These are phyloP conservation scores for Colletotrichum phormii DNA, from an alignment of 2,329 filamentous ascomycete species.

Conservation along the genomic window DNA sequence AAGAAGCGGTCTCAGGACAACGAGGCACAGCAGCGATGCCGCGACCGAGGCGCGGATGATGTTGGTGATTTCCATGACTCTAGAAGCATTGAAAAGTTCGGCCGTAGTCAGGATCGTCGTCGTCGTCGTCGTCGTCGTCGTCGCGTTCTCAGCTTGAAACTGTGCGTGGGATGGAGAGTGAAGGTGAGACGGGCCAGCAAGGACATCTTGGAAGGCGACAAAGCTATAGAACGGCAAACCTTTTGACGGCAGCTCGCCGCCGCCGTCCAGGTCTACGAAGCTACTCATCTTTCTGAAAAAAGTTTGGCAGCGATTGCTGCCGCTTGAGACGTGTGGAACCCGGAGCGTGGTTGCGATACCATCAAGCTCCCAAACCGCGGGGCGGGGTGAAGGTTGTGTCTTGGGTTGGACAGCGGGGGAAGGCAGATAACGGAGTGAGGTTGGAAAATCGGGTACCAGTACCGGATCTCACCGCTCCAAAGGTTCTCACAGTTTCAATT, in stretches of 20 bases:
- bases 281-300: constrained; percentile 8
- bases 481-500: constrained; percentile 1
- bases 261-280: constrained; percentile 14
- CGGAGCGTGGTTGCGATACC: constrained; percentile 14
- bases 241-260: neutral
- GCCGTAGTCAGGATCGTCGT: neutral
- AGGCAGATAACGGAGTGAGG: neutral
- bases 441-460: neutral
- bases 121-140: no score
- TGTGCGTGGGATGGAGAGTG: neutral
- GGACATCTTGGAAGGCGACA: constrained; percentile 25
- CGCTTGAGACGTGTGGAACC: constrained; percentile 7
- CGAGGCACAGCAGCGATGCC: constrained; percentile 45
- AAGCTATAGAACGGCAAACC: constrained; percentile 17
- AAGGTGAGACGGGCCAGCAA: constrained; percentile 10
- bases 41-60: constrained; percentile 47
- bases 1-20: constrained; percentile 40
- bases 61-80: constrained; percentile 10
- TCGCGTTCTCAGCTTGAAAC: neutral
- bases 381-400: neutral
- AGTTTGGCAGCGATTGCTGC: constrained; percentile 5
- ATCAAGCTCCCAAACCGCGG: constrained; percentile 8
- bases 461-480: constrained; percentile 26
- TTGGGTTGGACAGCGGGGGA: no score
- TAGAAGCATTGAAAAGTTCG: neutral